A percentile compares a stretch with the other conserved stretches of the same genome.
Conservation (phyloP, 148 eudicot genomes). For the Euryodendron excelsum region DNA sequence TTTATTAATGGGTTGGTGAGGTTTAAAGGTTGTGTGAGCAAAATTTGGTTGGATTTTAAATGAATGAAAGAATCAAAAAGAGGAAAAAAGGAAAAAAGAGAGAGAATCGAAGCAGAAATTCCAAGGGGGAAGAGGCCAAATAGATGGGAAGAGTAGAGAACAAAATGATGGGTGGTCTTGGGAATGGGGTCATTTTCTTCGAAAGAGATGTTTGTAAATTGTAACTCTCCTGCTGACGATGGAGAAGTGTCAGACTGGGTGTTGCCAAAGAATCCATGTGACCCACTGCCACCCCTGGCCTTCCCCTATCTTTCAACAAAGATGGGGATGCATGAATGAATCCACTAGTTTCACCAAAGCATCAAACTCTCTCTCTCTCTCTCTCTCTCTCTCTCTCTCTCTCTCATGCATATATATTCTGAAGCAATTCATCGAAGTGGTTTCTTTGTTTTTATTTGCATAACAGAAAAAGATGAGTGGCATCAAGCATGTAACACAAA, state of each 20-base stretch:
- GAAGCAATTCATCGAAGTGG: too few species aligned
- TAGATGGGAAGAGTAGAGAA: conserved; percentile 2
- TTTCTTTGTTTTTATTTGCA: too few species aligned
- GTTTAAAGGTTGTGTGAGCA: too few species aligned
- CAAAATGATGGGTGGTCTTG: background rate
- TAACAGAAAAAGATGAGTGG: too few species aligned
- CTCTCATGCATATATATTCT: too few species aligned
- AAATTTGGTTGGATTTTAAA: too few species aligned
- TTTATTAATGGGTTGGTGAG: background rate
- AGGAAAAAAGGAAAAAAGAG: background rate
- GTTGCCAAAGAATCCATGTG: conserved; percentile 1
- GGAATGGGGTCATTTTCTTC: conserved; percentile 3
- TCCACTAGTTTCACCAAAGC: background rate
- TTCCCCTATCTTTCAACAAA: background rate
- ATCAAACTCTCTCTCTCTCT: too few species aligned
- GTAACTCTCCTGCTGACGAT: conserved; percentile 8
- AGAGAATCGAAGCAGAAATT: conserved; percentile 20
- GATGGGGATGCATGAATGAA: background rate
- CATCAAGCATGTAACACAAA: too few species aligned
- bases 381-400: too few species aligned
- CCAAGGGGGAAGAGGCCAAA: conserved; percentile 25
- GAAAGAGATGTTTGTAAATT: background rate
- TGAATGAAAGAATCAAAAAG: background rate
- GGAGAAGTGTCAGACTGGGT: conserved; percentile 1
- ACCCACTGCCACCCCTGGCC: background rate